Percentiles rank a stretch among this genome's conserved stretches.
phyloP scores from a whole-genome alignment of 176 grass and related monocot genomes.

The Carex littledalei region DNA sequence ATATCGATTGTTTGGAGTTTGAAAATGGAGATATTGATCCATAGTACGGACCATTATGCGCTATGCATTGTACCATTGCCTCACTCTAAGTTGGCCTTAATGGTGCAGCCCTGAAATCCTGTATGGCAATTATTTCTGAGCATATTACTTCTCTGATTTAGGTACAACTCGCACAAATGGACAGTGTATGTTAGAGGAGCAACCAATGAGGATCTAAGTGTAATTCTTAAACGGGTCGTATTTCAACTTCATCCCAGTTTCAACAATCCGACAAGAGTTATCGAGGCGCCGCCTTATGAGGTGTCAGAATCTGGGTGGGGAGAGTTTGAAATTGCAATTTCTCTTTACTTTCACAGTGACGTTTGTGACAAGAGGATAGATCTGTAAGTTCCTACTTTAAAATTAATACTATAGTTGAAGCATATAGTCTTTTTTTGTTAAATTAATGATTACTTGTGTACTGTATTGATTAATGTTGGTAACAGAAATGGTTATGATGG shows the following conservation, averaged over 20 bases:
- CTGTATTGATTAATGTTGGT: background rate
- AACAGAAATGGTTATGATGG: background rate
- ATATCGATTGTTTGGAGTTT: too few relatives aligned
- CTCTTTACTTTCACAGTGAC: slow-evolving; percentile 82
- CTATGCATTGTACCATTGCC: too few relatives aligned
- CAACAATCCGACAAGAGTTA: slow-evolving; percentile 71
- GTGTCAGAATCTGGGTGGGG: slow-evolving; percentile 92
- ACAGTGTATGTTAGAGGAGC: slow-evolving; percentile 72
- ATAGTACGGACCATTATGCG: too few relatives aligned
- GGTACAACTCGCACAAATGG: slow-evolving; percentile 78
- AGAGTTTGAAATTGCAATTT: slow-evolving; percentile 98
- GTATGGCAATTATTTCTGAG: background rate
- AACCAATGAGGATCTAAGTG: slow-evolving; percentile 81
- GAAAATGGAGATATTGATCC: too few relatives aligned
- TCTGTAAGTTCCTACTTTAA: slow-evolving; percentile 42
- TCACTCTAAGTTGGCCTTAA: background rate
- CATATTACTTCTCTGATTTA: background rate
- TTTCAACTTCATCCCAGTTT: slow-evolving; percentile 99
- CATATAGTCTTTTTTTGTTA: background rate
- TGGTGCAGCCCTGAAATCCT: background rate
- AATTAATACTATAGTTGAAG: background rate
- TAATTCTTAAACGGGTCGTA: slow-evolving; percentile 72
- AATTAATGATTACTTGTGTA: background rate
- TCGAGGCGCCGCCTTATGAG: slow-evolving; percentile 79
- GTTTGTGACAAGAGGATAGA: slow-evolving; percentile 80